Conservation (phyloP, 1,139 yeast species). For the Candida sp. region DNA sequence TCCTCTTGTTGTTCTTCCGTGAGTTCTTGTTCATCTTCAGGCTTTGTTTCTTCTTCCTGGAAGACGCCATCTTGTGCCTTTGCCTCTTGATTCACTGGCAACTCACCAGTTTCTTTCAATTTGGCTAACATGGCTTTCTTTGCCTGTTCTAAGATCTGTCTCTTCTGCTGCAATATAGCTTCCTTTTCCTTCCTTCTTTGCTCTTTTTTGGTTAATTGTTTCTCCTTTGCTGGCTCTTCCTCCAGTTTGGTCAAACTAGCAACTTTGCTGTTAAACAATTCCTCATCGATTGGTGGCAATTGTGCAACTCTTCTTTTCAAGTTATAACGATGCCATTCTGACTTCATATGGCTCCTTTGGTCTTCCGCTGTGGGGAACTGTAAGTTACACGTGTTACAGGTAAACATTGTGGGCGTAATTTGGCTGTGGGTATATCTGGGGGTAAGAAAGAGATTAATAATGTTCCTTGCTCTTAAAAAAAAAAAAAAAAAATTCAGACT, state of each 20-base stretch:
- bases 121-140: constrained; percentile 54
- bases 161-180: constrained; percentile 64
- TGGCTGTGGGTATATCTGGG: no score
- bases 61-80: constrained; percentile 12
- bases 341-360: constrained; percentile 55
- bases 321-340: constrained; percentile 80
- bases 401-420: constrained; percentile 35
- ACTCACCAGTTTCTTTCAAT: constrained; percentile 25
- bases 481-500: not conserved
- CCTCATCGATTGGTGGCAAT: constrained; percentile 59
- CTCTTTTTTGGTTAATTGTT: constrained; percentile 61
- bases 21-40: constrained; percentile 22
- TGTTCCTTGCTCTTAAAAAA: not conserved
- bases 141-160: constrained; percentile 63
- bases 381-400: constrained; percentile 51
- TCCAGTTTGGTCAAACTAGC: constrained; percentile 30
- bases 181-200: constrained; percentile 67
- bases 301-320: constrained; percentile 64
- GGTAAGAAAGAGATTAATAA: no score
- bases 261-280: constrained; percentile 50
- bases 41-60: constrained; percentile 4
- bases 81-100: constrained; percentile 10
- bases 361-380: constrained; percentile 43
- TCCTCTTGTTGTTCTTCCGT: constrained; percentile 53
- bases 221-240: constrained; percentile 28